Percentiles rank a stretch among this genome's conserved stretches.
phyloP scores from a whole-genome alignment of 2,329 filamentous ascomycete genomes.

The Fusarium sp. region DNA sequence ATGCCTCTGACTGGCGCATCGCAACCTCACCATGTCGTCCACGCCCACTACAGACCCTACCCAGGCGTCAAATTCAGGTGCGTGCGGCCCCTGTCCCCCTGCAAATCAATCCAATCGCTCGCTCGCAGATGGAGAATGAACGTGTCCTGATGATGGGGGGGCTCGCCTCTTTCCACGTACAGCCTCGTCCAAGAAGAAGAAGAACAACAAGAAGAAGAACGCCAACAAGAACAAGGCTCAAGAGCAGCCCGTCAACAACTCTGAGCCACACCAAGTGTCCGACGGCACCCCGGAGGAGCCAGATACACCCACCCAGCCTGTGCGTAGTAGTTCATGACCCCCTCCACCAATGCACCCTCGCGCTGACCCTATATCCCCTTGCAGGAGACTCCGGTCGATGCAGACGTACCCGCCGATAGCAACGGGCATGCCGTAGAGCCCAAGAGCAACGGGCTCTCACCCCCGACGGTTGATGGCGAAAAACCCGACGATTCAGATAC shows the following conservation, averaged over 20 bases:
- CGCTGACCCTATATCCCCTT: conserved; percentile 39
- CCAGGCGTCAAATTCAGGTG: conserved; percentile 52
- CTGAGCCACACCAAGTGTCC: conserved; percentile 48
- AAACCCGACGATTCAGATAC: conserved; percentile 53
- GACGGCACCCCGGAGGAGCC: conserved; percentile 60
- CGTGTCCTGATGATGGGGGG: conserved; percentile 47
- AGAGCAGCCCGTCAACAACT: conserved; percentile 50
- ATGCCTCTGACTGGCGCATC: conserved; percentile 41
- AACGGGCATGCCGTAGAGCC: conserved; percentile 56
- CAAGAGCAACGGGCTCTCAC: conserved; percentile 53
- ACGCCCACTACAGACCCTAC: conserved; percentile 50
- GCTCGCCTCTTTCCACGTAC: conserved; percentile 34
- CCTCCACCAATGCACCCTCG: conserved; percentile 18
- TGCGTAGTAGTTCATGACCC: conserved; percentile 33
- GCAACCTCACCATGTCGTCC: conserved; percentile 54
- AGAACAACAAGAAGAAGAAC: conserved; percentile 71
- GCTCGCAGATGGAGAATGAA: conserved; percentile 29
- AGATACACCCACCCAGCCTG: conserved; percentile 53
- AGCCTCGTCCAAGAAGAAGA: conserved; percentile 66
- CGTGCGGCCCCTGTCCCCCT: conserved; percentile 43
- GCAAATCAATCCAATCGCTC: conserved; percentile 22
- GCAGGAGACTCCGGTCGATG: conserved; percentile 46
- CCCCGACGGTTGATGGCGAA: conserved; percentile 40
- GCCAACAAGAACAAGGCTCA: conserved; percentile 60
- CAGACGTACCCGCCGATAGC: conserved; percentile 43